Conservation (phyloP, 129 eudicot genomes). For the Logfia minima region DNA sequence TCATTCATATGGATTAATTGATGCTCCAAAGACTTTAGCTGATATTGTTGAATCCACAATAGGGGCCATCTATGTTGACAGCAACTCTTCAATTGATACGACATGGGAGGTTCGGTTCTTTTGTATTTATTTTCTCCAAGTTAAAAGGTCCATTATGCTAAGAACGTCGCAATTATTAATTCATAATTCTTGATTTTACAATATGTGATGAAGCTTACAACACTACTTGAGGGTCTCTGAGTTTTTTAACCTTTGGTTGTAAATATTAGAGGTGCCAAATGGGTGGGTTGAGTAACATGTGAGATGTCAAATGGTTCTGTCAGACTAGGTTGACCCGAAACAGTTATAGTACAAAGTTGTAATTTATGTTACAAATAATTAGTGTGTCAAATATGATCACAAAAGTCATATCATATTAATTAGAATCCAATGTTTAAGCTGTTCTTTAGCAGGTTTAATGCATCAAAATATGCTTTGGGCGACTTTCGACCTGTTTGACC, state of each 20-base stretch:
- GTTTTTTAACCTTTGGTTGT: background rate
- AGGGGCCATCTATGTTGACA: slow-evolving; percentile 71
- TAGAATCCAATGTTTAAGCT: background rate
- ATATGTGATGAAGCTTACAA: slow-evolving; percentile 2
- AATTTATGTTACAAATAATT: background rate
- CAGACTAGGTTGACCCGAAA: background rate
- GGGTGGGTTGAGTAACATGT: background rate
- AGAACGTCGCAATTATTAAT: background rate
- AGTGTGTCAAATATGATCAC: background rate
- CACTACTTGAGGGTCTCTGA: no score
- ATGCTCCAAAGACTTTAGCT: slow-evolving; percentile 75
- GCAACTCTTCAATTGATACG: slow-evolving; percentile 60
- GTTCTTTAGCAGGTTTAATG: background rate
- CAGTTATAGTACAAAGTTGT: background rate
- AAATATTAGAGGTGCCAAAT: background rate
- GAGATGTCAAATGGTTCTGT: background rate
- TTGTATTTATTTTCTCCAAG: background rate
- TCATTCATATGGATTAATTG: slow-evolving; percentile 69
- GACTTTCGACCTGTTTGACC: background rate
- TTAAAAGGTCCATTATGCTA: background rate
- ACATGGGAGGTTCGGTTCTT: slow-evolving; percentile 62
- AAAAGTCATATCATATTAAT: background rate
- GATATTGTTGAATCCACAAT: slow-evolving; percentile 81
- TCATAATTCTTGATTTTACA: slow-evolving; percentile 5
- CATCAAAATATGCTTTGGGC: background rate